Conservation (phyloP, 2,329 filamentous ascomycete genomes). For the Aureobasidium sp. region DNA sequence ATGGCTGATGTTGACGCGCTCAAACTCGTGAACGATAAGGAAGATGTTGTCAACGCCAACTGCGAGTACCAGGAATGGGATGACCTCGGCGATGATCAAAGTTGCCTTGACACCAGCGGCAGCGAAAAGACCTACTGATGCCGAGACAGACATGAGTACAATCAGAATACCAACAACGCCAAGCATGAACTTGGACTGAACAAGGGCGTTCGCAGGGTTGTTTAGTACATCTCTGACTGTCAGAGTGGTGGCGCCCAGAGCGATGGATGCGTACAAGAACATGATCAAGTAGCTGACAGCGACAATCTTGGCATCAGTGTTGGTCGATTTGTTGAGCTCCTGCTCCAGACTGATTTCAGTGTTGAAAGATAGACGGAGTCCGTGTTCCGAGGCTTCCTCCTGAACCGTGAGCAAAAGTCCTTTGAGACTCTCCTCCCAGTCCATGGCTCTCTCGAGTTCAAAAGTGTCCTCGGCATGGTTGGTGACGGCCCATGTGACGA, state of each 20-base stretch:
- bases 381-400: slow-evolving; percentile 67
- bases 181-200: slow-evolving; percentile 94
- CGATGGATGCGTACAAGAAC: slow-evolving; percentile 94
- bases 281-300: slow-evolving; percentile 96
- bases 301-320: slow-evolving; percentile 95
- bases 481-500: slow-evolving; percentile 90
- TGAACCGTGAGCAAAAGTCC: slow-evolving; percentile 69
- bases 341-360: slow-evolving; percentile 93
- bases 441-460: slow-evolving; percentile 67
- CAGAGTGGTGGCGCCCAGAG: slow-evolving; percentile 80
- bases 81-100: slow-evolving; percentile 95
- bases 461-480: slow-evolving; percentile 71
- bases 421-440: slow-evolving; percentile 80
- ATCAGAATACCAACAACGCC: slow-evolving; percentile 93
- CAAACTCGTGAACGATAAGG: slow-evolving; percentile 95
- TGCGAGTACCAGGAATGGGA: slow-evolving; percentile 91
- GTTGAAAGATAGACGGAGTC: slow-evolving; percentile 84
- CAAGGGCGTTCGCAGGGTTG: slow-evolving; percentile 76
- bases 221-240: slow-evolving; percentile 68
- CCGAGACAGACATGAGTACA: slow-evolving; percentile 93
- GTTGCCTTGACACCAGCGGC: slow-evolving; percentile 89
- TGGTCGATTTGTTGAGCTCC: slow-evolving; percentile 95
- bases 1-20: slow-evolving; percentile 85
- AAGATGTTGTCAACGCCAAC: slow-evolving; percentile 99
- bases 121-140: slow-evolving; percentile 91